Evolutionary conservation across 2,329 filamentous ascomycete species (phyloP).

Genomic region (Monilinia polystroma): DNA sequence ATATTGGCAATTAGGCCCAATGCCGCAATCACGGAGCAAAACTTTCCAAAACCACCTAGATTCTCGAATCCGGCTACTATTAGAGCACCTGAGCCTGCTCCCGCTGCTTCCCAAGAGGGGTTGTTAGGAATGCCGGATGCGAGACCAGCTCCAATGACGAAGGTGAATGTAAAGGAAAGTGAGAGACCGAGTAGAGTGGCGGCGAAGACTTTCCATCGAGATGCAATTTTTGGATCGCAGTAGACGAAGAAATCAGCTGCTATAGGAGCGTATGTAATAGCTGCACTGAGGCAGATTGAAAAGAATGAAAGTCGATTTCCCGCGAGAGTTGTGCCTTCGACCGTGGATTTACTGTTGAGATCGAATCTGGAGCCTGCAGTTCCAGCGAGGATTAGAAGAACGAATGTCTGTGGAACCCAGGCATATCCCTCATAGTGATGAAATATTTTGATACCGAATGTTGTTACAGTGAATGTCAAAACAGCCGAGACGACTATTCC

Average conservation of each 20-base stretch:
- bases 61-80: slow-evolving; percentile 61
- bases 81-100: slow-evolving; percentile 59
- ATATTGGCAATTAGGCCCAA: slow-evolving; percentile 66
- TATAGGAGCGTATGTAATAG: slow-evolving; percentile 61
- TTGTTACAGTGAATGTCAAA: slow-evolving; percentile 62
- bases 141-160: slow-evolving; percentile 61
- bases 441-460: slow-evolving; percentile 66
- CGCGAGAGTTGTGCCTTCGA: slow-evolving; percentile 47
- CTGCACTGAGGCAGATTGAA: slow-evolving; percentile 63
- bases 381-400: slow-evolving; percentile 61
- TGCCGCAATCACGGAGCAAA: slow-evolving; percentile 64
- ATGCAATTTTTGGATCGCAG: slow-evolving; percentile 51
- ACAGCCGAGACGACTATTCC: slow-evolving; percentile 65
- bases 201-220: slow-evolving; percentile 50
- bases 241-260: slow-evolving; percentile 70
- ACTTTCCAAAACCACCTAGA: slow-evolving; percentile 62
- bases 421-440: slow-evolving; percentile 68
- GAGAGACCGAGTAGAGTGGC: slow-evolving; percentile 57
- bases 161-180: slow-evolving; percentile 59
- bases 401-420: slow-evolving; percentile 62
- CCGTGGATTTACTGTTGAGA: slow-evolving; percentile 48
- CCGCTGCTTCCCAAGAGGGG: slow-evolving; percentile 58
- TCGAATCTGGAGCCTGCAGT: slow-evolving; percentile 61
- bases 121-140: slow-evolving; percentile 55
- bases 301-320: slow-evolving; percentile 67